phyloP scores from a whole-genome alignment of 305 asterid genomes.

The Solanum hybrid region DNA sequence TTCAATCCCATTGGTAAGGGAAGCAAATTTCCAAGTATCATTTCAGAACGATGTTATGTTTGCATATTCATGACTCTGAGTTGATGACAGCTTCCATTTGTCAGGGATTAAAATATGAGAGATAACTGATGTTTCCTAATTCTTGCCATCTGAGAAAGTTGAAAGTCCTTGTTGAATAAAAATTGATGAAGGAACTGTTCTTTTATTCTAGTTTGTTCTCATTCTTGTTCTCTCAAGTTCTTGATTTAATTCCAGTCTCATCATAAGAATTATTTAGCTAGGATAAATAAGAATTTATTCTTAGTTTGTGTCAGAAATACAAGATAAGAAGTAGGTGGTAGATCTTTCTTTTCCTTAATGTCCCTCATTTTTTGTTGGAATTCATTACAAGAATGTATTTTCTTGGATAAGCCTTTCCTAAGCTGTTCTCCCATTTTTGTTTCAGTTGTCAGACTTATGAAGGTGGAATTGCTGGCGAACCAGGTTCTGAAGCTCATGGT shows the following conservation, averaged over 20 bases:
- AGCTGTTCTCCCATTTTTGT: neutral
- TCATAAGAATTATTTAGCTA: neutral
- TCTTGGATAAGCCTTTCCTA: neutral
- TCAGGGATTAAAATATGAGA: neutral
- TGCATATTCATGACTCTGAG: neutral
- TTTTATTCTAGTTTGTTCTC: neutral
- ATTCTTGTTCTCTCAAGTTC: neutral
- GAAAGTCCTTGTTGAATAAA: neutral
- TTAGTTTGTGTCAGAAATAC: neutral
- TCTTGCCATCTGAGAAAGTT: neutral
- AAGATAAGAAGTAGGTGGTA: neutral
- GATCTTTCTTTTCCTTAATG: neutral
- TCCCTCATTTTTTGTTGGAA: neutral
- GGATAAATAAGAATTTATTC: neutral
- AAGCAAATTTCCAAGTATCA: neutral
- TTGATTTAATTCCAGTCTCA: neutral
- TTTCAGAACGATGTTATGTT: neutral
- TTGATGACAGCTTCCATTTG: neutral
- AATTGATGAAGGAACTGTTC: neutral
- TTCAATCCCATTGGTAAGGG: neutral
- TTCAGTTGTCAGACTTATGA: slow-evolving; percentile 93
- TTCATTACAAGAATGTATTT: neutral
- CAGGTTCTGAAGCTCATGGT: slow-evolving; percentile 98
- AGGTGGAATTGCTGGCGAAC: slow-evolving; percentile 98
- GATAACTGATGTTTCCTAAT: neutral